These are phyloP conservation scores for Aspergillus carbonarius DNA, from an alignment of 2,329 filamentous ascomycete genomes.

Conservation along the genomic window DNA sequence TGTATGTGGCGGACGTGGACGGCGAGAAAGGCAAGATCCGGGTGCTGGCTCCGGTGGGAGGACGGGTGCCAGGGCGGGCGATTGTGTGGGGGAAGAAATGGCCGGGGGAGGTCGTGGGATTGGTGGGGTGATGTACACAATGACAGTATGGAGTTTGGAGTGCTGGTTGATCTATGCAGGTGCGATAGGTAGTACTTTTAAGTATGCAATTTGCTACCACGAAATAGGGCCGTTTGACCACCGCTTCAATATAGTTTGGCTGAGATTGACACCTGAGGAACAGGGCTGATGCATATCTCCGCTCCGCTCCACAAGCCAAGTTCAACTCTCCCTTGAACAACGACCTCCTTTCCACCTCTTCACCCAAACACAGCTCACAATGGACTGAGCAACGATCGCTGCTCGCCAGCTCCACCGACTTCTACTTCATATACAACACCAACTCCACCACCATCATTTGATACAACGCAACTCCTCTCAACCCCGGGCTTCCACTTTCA, in stretches of 20 bases:
- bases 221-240: too few species aligned
- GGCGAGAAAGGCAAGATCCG: slow-evolving; percentile 77
- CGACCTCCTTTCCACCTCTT: background rate
- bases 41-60: slow-evolving; percentile 79
- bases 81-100: slow-evolving; percentile 76
- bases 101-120: slow-evolving; percentile 79
- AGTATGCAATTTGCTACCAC: too few species aligned
- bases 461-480: background rate
- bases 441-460: background rate
- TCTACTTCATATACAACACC: background rate
- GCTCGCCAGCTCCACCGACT: background rate
- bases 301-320: background rate
- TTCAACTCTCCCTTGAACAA: background rate
- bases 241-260: too few species aligned
- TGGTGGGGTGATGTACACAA: slow-evolving; percentile 57
- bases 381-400: background rate
- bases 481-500: background rate
- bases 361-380: background rate
- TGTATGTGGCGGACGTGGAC: slow-evolving; percentile 91
- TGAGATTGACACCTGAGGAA: too few species aligned
- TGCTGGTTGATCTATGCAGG: too few species aligned
- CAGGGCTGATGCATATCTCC: too few species aligned
- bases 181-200: too few species aligned
- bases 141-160: too few species aligned
- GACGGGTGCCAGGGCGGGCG: slow-evolving; percentile 74